Percentiles rank a stretch among this genome's conserved stretches.
These are phyloP conservation scores for Oryza brachyantha DNA, from an alignment of 176 grass and related monocot species.

Conservation along the genomic window DNA sequence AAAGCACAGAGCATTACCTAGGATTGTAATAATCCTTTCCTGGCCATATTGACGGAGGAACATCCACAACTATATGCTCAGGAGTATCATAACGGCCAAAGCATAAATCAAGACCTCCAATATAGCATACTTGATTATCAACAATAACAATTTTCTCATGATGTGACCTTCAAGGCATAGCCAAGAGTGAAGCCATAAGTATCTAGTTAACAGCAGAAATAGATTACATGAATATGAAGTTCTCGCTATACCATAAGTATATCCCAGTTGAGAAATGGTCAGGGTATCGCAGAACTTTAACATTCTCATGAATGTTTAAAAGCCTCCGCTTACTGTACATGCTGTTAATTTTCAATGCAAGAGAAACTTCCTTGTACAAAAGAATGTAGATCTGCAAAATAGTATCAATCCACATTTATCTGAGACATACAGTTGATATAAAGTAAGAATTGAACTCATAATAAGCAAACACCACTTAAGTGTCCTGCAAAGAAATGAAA, in stretches of 20 bases:
- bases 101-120: constrained; percentile 86
- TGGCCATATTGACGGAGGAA: constrained; percentile 64
- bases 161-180: constrained; percentile 63
- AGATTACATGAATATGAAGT: background rate
- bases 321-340: constrained; percentile 70
- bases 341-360: constrained; percentile 88
- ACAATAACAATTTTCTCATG: constrained; percentile 92
- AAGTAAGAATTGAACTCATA: background rate
- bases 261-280: constrained; percentile 84
- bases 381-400: constrained; percentile 82
- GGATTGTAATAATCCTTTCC: constrained; percentile 96
- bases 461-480: background rate
- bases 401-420: background rate
- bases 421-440: background rate
- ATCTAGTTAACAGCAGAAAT: constrained; percentile 3
- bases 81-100: constrained; percentile 83
- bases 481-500: background rate
- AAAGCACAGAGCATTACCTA: constrained; percentile 41
- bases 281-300: constrained; percentile 88
- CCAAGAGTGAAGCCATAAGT: constrained; percentile 6
- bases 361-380: constrained; percentile 82
- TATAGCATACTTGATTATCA: constrained; percentile 83
- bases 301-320: constrained; percentile 79
- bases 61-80: constrained; percentile 66
- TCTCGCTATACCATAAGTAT: constrained; percentile 59